Conservation (phyloP, 2,329 filamentous ascomycete species). For the Paramyrothecium sp. region DNA sequence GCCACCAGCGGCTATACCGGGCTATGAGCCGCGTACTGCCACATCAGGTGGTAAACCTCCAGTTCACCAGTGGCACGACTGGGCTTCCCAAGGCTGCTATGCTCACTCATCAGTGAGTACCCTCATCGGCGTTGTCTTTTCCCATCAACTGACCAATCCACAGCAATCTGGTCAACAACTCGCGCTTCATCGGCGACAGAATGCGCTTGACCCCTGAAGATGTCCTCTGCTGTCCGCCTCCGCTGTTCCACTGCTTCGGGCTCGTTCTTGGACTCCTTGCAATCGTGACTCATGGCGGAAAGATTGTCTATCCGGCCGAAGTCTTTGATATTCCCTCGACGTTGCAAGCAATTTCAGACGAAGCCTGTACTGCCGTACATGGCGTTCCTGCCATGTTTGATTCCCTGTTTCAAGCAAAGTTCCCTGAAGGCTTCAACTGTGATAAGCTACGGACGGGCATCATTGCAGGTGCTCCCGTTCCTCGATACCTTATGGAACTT, state of each 20-base stretch:
- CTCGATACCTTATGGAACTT: slow-evolving; percentile 70
- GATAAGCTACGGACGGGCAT: slow-evolving; percentile 69
- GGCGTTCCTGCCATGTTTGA: slow-evolving; percentile 87
- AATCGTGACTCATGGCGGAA: slow-evolving; percentile 70
- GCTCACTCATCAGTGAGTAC: slow-evolving; percentile 65
- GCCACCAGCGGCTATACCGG: slow-evolving; percentile 48
- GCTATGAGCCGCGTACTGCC: slow-evolving; percentile 56
- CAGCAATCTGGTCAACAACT: slow-evolving; percentile 63
- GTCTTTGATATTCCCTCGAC: slow-evolving; percentile 69
- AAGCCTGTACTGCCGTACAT: slow-evolving; percentile 72
- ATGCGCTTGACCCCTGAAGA: slow-evolving; percentile 68
- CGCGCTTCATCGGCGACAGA: slow-evolving; percentile 70
- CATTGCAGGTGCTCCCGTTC: slow-evolving; percentile 76
- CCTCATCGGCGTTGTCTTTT: not conserved
- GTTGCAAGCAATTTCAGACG: slow-evolving; percentile 63
- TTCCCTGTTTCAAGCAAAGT: slow-evolving; percentile 51
- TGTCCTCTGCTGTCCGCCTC: slow-evolving; percentile 76
- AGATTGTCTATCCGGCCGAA: slow-evolving; percentile 74
- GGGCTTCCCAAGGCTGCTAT: slow-evolving; percentile 72
- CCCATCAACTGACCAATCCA: slow-evolving; percentile 5
- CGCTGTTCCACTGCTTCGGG: slow-evolving; percentile 84
- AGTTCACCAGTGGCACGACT: slow-evolving; percentile 76
- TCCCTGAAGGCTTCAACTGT: slow-evolving; percentile 39
- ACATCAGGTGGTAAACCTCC: slow-evolving; percentile 69
- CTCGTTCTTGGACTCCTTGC: slow-evolving; percentile 75